Evolutionary conservation across 331 rosid genomes (phyloP).

Genomic region (Saraca asoca): DNA sequence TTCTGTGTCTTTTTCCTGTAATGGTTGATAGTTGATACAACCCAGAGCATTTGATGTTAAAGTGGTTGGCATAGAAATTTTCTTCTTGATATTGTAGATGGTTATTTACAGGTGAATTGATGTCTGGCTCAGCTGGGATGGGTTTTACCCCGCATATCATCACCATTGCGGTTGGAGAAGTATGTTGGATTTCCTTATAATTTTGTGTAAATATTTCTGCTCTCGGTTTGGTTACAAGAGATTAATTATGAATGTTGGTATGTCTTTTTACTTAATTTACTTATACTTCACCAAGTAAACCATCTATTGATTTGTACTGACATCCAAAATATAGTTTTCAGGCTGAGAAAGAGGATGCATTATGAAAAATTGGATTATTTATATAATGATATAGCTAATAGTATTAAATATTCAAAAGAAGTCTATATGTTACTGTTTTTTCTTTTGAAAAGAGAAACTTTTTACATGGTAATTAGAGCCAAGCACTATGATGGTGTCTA

Average conservation of each 20-base stretch:
- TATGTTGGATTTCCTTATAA: conserved; percentile 40
- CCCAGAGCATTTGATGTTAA: no score
- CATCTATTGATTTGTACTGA: conserved; percentile 10
- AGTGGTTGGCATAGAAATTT: conserved; percentile 8
- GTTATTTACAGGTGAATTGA: conserved; percentile 66
- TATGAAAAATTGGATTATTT: conserved; percentile 3
- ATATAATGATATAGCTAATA: neutral
- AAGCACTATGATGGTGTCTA: neutral
- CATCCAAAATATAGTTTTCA: conserved; percentile 15
- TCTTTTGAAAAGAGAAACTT: neutral
- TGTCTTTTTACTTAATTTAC: conserved; percentile 16
- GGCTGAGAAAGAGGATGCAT: conserved; percentile 22
- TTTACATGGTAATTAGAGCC: conserved; percentile 1
- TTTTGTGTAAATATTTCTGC: conserved; percentile 16
- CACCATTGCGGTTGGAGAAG: conserved; percentile 82
- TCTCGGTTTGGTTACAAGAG: conserved; percentile 4
- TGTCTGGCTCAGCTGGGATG: conserved; percentile 80
- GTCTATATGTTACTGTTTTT: neutral
- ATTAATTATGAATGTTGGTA: neutral
- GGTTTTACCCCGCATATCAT: conserved; percentile 88
- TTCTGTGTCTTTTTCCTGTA: no score
- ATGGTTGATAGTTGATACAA: no score
- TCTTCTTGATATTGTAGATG: conserved; percentile 39
- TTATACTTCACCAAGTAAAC: neutral
- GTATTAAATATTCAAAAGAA: neutral